These are phyloP conservation scores for Apiospora aurea DNA, from an alignment of 2,329 filamentous ascomycete genomes.

Conservation along the genomic window DNA sequence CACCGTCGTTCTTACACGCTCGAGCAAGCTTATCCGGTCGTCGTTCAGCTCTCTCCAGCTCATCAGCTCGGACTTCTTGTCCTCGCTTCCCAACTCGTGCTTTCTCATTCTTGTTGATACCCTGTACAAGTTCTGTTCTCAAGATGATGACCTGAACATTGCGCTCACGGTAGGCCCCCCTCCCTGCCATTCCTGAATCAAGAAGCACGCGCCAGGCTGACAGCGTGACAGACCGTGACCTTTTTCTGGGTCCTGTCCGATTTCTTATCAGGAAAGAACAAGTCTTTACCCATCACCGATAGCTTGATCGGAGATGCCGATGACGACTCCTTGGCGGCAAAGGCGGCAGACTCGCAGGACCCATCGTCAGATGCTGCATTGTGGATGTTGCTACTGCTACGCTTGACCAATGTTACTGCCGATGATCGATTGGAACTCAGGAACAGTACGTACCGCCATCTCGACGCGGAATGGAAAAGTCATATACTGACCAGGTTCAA, in stretches of 20 bases:
- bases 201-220: conserved; percentile 20
- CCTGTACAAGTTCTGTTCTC: conserved; percentile 86
- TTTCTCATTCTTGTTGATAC: conserved; percentile 84
- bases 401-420: conserved; percentile 74
- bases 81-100: conserved; percentile 73
- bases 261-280: conserved; percentile 72
- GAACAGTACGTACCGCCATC: conserved; percentile 62
- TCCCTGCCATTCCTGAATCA: background rate
- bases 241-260: conserved; percentile 97
- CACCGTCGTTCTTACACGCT: conserved; percentile 59
- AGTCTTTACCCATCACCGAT: conserved; percentile 63
- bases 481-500: conserved; percentile 44
- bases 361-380: conserved; percentile 72
- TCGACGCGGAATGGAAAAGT: background rate
- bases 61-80: conserved; percentile 92
- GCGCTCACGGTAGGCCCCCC: conserved; percentile 73
- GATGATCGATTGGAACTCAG: conserved; percentile 78
- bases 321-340: conserved; percentile 62
- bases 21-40: conserved; percentile 79
- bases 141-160: conserved; percentile 93
- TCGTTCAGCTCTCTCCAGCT: conserved; percentile 91
- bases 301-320: conserved; percentile 61
- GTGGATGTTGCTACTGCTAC: conserved; percentile 79
- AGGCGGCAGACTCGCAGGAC: conserved; percentile 65
- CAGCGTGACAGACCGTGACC: conserved; percentile 73